A percentile compares a stretch with the other conserved stretches of the same genome.
phyloP scores from a whole-genome alignment of 1,139 yeast genomes.

The Ogataea hybrid region DNA sequence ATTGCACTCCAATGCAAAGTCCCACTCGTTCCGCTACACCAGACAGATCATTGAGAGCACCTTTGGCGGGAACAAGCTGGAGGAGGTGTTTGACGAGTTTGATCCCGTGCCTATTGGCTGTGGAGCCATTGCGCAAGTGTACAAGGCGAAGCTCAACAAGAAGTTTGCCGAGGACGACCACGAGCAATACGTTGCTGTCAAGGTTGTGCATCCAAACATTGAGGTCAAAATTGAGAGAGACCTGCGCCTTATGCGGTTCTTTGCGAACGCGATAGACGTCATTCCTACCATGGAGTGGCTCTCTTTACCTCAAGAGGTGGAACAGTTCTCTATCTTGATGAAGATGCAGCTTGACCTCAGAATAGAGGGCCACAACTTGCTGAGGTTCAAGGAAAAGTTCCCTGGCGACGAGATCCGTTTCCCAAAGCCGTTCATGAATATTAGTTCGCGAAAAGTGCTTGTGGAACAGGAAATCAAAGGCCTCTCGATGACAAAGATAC shows the following conservation, averaged over 20 bases:
- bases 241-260: constrained; percentile 74
- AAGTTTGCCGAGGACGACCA: constrained; percentile 38
- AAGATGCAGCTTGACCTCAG: constrained; percentile 82
- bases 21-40: constrained; percentile 68
- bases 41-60: constrained; percentile 56
- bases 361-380: constrained; percentile 81
- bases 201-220: constrained; percentile 88
- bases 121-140: constrained; percentile 97
- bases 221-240: constrained; percentile 74
- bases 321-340: constrained; percentile 84
- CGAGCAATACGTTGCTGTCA: constrained; percentile 74
- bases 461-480: constrained; percentile 88
- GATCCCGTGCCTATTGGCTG: constrained; percentile 79
- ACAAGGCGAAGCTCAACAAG: constrained; percentile 63
- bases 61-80: constrained; percentile 53
- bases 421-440: constrained; percentile 70
- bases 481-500: constrained; percentile 73
- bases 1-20: constrained; percentile 78
- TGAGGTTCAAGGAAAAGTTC: constrained; percentile 66
- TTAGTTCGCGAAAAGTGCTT: constrained; percentile 69
- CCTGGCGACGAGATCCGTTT: constrained; percentile 65
- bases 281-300: constrained; percentile 98
- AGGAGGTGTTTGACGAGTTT: constrained; percentile 82
- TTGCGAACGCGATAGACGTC: constrained; percentile 65
- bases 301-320: constrained; percentile 91